Evolutionary conservation across 1,284 basidiomycete species (phyloP), one percentile per base, ranked within the genome.

Genomic region (Cutaneotrichosporon sp.): DNA sequence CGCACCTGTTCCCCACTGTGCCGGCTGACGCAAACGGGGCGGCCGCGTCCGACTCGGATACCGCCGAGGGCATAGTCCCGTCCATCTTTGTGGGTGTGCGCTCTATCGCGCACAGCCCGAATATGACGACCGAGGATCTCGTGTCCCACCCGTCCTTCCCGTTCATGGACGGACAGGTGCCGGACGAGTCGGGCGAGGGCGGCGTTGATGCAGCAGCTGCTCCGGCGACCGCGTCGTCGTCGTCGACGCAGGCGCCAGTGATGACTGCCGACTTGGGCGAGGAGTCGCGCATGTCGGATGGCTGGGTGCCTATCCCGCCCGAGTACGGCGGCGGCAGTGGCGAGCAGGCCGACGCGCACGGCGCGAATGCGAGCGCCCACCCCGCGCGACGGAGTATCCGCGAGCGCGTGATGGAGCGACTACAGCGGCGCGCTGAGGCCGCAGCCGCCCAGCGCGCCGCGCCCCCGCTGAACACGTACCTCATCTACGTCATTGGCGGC

Each of bases 401-500:
- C 13, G 60, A 65, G 23, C 56, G 65, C 14, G 58, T 65, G 2
- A 44, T 62, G 2, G 58, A 64, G n/a, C 58, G 59, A 13, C 38
- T 65, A 23, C 30, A 45, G 20, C 39, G 10, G 8, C 39, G 41
- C 41, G 41, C 21, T 22, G 37, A 3, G 35, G 42, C 12, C 36
- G 54, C 30, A 33, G 47, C 51, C 49, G n/a, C 47, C 47, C 38
- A 21, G 2, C 30, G 21, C 22, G 48, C 52, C n/a, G 14, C 35
- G 2, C 60, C 56, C 53, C 65, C 62, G 3, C 40, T 67, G 17
- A 65, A 68, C 52, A 73, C 69, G 1, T 75, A 74, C 53, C 59
- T 74, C 17, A 66, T 76, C 48, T 75, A 69, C 56, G 69, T 75
- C 37, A 68, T 76, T 83, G 89, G 88, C 17, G 77, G 77, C 30